Evolutionary conservation across 1,284 basidiomycete genomes (phyloP), one percentile per base, ranked within the genome.

Genomic region (Bondarzewia mesenterica): DNA sequence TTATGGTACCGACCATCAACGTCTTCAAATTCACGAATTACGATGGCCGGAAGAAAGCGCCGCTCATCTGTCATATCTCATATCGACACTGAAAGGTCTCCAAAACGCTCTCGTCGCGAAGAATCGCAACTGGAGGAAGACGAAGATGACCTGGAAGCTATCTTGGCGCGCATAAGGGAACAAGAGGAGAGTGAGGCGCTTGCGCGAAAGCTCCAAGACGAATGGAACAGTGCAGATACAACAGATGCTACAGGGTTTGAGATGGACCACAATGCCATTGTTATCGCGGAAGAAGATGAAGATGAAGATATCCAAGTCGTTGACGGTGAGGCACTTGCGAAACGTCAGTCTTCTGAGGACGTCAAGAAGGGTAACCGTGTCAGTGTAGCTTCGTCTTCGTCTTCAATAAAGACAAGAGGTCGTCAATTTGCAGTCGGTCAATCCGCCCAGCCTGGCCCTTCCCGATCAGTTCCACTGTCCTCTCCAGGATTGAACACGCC

Each of bases 151-250:
- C 48, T 74, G n/a, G 62, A 65, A 39, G 54, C 52, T 14, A 68
- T 74, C 16, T 57, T 74, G 14, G 61, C 65, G 1, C 69, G 59
- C 27, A 73, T 74, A 21, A 60, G 67, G 42, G 65, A 68, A 29
- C 69, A 70, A 46, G 71, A 75, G 54, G 64, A 66, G 49, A 73
- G 68, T 52, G 73, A 74, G 56, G 63, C 56, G 7, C 61, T 71
- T 20, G 71, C 70, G 0, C 59, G 47, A 39, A 50, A 60, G 37
- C 53, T 72, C 10, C 66, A 73, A 53, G 48, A 56, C 5, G 62
- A 67, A 48, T 64, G 57, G 57, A 50, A 61, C 20, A 35, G 32
- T 39, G n/a, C 35, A 45, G 26, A 45, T 22, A 18, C 42, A 44
- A 25, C 29, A 18, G 12, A n/a, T 32, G n/a, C 21, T 37, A 16